Evolutionary conservation across 2,329 filamentous ascomycete genomes (phyloP), one percentile per base, ranked within the genome.

Genomic region (Ceratocystis albifundus): DNA sequence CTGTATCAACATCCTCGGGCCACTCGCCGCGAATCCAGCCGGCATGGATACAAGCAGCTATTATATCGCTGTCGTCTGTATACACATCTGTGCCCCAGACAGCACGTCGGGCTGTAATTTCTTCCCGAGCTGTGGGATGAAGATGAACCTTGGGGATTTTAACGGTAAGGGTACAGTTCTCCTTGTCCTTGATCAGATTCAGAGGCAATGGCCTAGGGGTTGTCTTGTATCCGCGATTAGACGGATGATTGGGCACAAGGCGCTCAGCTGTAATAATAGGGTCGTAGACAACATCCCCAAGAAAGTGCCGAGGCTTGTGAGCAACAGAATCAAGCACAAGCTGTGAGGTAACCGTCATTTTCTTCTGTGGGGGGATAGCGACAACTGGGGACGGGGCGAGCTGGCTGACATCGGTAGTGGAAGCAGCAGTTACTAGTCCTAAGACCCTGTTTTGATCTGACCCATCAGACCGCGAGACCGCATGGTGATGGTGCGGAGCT

Each of bases 81-180:
- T 97, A 97, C 5, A 99, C 83, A 46, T 95, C 92, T 0, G 90
- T 94, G 0, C 94, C 94, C 92, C 93, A 99, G 0, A 99, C 75
- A 6, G 89, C 89, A 22, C 88, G 83, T 44, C 90, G 84, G 6
- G 84, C 78, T 10, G 91, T 95, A 64, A 97, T 92, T 70, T 95
- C 89, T 73, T 94, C 89, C 36, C 93, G 83, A 28, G 88, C 84
- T 6, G 80, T 76, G 0, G 84, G 75, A 7, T 83, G 84, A 6
- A 99, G 79, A 71, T 94, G 90, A 61, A 88, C 84, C 32, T 88
- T 85, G 1, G 92, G 88, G 5, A 99, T 86, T 71, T 94, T 90
- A 68, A 99, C 82, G 0, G 90, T 96, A 69, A 95, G 85, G 0
- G 89, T 95, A 73, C 90, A 96, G 71, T 97, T 97, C 70, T 92